Evolutionary conservation across 352 stramenopile genomes (phyloP), one percentile per base, ranked within the genome.

Genomic region (Pythium myriotylum): DNA sequence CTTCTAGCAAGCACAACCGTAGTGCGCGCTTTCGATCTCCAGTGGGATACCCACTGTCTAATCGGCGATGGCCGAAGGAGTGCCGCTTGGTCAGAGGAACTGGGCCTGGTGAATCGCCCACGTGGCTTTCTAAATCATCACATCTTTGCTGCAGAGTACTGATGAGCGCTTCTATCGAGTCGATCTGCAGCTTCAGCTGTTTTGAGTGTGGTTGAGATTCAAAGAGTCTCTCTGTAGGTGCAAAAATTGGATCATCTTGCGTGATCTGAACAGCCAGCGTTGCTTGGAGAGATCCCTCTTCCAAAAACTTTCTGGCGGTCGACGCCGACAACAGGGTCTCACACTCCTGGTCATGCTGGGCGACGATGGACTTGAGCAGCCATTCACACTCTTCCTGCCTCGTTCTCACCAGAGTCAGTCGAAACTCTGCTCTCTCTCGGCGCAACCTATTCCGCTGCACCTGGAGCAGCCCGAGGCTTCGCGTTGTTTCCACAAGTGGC

Each of bases 191-290:
- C 37, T 72, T 42, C n/a, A 65, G n/a, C 20, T 72, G 58, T 20
- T 62, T 57, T 10, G 40, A 24, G 13, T 57, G 43, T n/a, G 65
- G 52, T 3, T 62, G 53, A 5, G 58, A 33, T 23, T 64, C 46
- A 19, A 59, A 67, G 10, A 72, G 33, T 42, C 50, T 50, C 32
- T 72, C 65, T 1, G 55, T 27, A 1, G 52, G 17, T 42, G 65
- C 58, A 26, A 72, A 72, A 23, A 72, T 67, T 47, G 65, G 65
- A 20, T 72, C 65, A 17, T 62, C 35, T 32, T 65, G 35, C 2
- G 50, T 54, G 52, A 71, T 71, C 45, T 66, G 50, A 12, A 63
- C 57, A 7, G 48, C 45, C 4, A 71, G 37, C 12, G 56, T 71
- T 16, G 64, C 64, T 26, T 71, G 56, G 1, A 65, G 41, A 22